phyloP scores from a whole-genome alignment of 441 rosid species.

The Theobroma grandiflorum region DNA sequence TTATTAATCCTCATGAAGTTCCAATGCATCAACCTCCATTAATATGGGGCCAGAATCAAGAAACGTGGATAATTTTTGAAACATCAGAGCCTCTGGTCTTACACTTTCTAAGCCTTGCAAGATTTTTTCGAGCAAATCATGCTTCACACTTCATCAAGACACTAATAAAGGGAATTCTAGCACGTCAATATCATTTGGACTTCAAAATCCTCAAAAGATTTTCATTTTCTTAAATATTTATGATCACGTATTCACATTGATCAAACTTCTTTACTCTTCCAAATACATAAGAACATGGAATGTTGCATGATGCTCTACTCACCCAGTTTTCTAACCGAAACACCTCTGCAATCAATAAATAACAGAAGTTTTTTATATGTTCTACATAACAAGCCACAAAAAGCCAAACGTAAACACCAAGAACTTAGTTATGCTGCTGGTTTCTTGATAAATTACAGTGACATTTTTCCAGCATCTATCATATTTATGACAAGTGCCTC shows the following conservation, averaged over 20 bases:
- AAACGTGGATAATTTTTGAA: not conserved
- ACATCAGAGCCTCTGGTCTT: not conserved
- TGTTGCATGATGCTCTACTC: slow-evolving; percentile 16
- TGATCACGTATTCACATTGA: not conserved
- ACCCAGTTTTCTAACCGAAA: not conserved
- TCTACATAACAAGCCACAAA: not conserved
- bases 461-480: slow-evolving; percentile 3
- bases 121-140: not conserved
- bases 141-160: not conserved
- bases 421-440: not conserved
- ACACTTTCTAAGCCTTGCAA: not conserved
- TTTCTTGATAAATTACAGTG: not conserved
- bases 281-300: not conserved
- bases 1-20: not conserved
- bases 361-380: slow-evolving; percentile 20
- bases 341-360: not conserved
- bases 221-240: not conserved
- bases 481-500: slow-evolving; percentile 58
- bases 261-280: not conserved
- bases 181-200: not conserved
- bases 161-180: not conserved
- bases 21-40: not conserved
- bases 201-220: not conserved
- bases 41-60: not conserved
- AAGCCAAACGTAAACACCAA: slow-evolving; percentile 9